A percentile compares a stretch with the other conserved stretches of the same genome.
Evolutionary conservation across 345 rosid species (phyloP).

Genomic region (Eutrema japonicum): DNA sequence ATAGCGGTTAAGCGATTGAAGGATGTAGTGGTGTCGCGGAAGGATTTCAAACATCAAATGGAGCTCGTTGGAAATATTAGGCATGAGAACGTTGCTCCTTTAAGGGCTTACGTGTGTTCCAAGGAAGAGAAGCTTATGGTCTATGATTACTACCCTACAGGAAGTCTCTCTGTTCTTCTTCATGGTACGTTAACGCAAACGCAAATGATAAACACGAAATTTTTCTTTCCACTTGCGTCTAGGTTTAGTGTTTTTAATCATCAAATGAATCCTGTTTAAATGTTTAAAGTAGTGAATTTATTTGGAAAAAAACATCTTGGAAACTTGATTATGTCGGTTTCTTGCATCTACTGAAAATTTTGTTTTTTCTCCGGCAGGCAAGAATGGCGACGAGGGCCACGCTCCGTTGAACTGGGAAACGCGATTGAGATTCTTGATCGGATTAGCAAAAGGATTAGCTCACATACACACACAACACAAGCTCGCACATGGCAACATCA

Average conservation of each 20-base stretch:
- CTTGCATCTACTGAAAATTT: constrained; percentile 23
- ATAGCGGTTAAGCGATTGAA: constrained; percentile 89
- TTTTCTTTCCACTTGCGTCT: no score
- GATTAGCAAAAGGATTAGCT: constrained; percentile 82
- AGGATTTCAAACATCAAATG: constrained; percentile 93
- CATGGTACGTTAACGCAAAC: constrained; percentile 57
- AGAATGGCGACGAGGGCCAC: constrained; percentile 47
- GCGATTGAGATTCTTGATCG: constrained; percentile 65
- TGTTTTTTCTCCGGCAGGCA: constrained; percentile 53
- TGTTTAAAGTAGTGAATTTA: not conserved
- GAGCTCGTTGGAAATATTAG: constrained; percentile 71
- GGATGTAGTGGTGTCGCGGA: constrained; percentile 62
- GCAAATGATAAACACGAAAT: not conserved
- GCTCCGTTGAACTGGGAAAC: constrained; percentile 69
- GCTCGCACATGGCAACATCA: constrained; percentile 87
- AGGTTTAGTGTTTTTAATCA: not conserved
- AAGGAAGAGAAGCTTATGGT: constrained; percentile 96
- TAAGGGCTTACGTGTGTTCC: constrained; percentile 85
- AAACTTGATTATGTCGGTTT: not conserved
- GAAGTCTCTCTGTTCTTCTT: constrained; percentile 69
- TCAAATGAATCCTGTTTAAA: no score
- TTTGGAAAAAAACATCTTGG: not conserved
- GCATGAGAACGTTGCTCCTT: constrained; percentile 78
- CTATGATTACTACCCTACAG: constrained; percentile 63
- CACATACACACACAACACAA: constrained; percentile 67